Percentiles rank a stretch among this genome's conserved stretches.
Evolutionary conservation across 768 basidiomycete genomes (phyloP).

Genomic region (Candolleomyces eurysporus): DNA sequence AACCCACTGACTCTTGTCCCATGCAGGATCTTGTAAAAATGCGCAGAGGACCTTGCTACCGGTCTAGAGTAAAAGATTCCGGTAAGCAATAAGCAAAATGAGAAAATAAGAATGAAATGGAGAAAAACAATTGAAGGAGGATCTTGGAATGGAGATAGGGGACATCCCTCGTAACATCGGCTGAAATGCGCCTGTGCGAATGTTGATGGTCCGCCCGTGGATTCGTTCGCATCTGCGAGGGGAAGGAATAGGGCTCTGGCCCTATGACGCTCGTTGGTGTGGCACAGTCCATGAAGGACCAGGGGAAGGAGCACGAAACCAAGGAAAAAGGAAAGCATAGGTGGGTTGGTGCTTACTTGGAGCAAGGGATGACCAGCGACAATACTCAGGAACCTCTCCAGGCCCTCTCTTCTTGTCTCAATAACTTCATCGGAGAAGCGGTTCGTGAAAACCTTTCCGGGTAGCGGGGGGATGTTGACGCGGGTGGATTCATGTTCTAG

Average conservation of each 20-base stretch:
- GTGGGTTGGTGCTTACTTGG: constrained; percentile 58
- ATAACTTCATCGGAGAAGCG: constrained; percentile 98
- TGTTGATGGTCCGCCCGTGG: too few relatives aligned
- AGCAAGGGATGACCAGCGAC: constrained; percentile 97
- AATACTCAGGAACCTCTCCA: constrained; percentile 92
- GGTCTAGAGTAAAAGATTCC: constrained; percentile 51
- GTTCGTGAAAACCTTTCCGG: constrained; percentile 98
- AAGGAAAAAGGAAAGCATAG: background rate
- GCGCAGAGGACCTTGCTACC: constrained; percentile 96
- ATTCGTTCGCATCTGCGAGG: too few relatives aligned
- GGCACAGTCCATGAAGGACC: background rate
- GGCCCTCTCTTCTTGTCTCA: constrained; percentile 84
- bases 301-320: background rate
- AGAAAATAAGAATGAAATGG: background rate
- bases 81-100: background rate
- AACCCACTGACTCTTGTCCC: constrained; percentile 82
- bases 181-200: too few relatives aligned
- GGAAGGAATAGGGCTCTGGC: too few relatives aligned
- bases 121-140: too few relatives aligned
- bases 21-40: constrained; percentile 91
- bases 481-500: constrained; percentile 95
- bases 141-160: too few relatives aligned
- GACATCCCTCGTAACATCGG: too few relatives aligned
- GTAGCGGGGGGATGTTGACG: constrained; percentile 96
- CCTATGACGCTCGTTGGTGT: too few relatives aligned